phyloP scores from a whole-genome alignment of 2,329 filamentous ascomycete genomes.

The Ascochyta pisi region DNA sequence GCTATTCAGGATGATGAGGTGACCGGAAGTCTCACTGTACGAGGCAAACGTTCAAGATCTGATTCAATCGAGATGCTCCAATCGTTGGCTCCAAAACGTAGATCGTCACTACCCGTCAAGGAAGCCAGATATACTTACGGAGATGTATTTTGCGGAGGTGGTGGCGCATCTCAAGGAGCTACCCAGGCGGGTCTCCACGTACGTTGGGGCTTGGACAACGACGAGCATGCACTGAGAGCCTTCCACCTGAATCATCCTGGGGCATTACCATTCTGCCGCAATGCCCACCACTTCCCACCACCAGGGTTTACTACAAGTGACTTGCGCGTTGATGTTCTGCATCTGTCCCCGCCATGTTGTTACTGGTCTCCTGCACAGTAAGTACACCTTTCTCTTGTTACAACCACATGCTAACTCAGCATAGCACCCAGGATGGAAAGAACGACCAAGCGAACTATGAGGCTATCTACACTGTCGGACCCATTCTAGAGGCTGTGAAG shows the following conservation, averaged over 20 bases:
- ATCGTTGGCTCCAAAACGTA: background rate
- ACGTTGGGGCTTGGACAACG: slow-evolving; percentile 25
- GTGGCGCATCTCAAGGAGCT: slow-evolving; percentile 32
- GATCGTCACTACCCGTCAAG: no score
- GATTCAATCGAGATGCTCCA: background rate
- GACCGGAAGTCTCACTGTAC: no score
- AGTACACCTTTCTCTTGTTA: slow-evolving; percentile 1
- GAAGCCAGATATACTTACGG: slow-evolving; percentile 16
- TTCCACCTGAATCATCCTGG: slow-evolving; percentile 22
- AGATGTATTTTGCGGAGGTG: slow-evolving; percentile 32
- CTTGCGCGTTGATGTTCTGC: slow-evolving; percentile 22
- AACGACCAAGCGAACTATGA: slow-evolving; percentile 35
- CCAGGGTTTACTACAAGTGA: no score
- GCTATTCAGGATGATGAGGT: no score
- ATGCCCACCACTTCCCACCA: no score
- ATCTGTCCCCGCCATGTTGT: slow-evolving; percentile 29
- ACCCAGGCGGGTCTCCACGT: slow-evolving; percentile 21
- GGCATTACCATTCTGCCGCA: background rate
- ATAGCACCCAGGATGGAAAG: slow-evolving; percentile 21
- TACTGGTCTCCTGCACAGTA: slow-evolving; percentile 29
- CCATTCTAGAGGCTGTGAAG: slow-evolving; percentile 22
- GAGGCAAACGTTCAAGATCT: no score
- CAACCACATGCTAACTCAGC: background rate
- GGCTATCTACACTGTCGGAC: slow-evolving; percentile 24
- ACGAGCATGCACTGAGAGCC: slow-evolving; percentile 21